Evolutionary conservation across 495 filamentous ascomycete genomes (phyloP).

Genomic region (Parachaetomium inaequale): DNA sequence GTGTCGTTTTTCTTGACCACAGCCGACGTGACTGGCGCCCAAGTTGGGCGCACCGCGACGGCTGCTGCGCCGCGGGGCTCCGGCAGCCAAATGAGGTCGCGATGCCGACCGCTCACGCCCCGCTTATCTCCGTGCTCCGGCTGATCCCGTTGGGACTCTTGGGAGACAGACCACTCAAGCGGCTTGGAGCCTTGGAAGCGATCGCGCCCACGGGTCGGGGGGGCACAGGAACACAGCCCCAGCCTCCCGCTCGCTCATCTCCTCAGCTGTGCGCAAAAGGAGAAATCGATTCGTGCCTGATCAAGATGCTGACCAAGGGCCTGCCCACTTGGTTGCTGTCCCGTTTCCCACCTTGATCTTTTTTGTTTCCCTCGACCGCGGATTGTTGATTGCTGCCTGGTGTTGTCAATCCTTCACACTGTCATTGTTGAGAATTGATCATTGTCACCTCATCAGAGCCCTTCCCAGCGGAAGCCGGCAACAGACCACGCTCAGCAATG

Average conservation of each 20-base stretch:
- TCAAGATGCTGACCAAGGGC: neutral
- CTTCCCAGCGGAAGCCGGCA: slow-evolving; percentile 19
- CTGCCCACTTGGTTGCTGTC: neutral
- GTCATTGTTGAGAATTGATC: neutral
- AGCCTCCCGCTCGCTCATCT: slow-evolving; percentile 1
- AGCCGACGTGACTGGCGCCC: neutral
- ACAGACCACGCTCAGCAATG: slow-evolving; percentile 23
- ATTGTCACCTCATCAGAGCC: neutral
- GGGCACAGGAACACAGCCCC: slow-evolving; percentile 14
- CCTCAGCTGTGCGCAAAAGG: neutral
- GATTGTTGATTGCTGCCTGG: neutral
- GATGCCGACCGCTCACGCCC: neutral
- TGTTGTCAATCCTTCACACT: neutral
- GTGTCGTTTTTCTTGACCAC: neutral
- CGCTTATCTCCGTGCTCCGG: neutral
- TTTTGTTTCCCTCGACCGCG: neutral
- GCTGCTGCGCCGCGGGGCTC: neutral
- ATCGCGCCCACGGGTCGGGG: neutral
- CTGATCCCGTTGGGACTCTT: neutral
- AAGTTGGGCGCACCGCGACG: neutral
- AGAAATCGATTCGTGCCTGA: neutral
- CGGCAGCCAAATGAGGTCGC: neutral
- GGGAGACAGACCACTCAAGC: neutral
- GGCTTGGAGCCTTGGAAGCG: slow-evolving; percentile 3
- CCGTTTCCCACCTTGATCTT: neutral